Percentiles rank a stretch among this genome's conserved stretches.
Evolutionary conservation across 192 early-diverging fungal genomes (phyloP).

Genomic region (Umbelopsis sp.): DNA sequence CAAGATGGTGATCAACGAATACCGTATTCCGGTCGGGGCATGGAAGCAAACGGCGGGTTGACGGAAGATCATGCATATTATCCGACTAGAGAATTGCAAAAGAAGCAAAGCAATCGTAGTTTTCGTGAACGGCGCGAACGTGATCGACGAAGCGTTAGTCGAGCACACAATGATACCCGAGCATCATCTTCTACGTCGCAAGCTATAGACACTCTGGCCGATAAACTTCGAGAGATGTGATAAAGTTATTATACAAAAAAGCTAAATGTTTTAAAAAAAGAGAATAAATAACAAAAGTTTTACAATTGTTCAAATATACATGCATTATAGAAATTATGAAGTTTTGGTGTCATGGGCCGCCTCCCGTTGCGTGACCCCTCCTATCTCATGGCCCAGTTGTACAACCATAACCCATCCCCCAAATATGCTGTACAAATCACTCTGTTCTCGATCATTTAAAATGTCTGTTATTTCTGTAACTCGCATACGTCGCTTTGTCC

Average conservation of each 20-base stretch:
- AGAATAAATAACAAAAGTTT: too few species aligned
- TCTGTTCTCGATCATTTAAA: too few species aligned
- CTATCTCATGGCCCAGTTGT: too few species aligned
- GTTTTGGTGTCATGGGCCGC: too few species aligned
- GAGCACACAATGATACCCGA: constrained; percentile 19
- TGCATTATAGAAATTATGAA: too few species aligned
- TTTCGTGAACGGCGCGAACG: constrained; percentile 41
- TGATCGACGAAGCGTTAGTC: constrained; percentile 37
- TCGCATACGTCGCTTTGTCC: too few species aligned
- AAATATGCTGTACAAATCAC: too few species aligned
- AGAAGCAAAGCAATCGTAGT: constrained; percentile 42
- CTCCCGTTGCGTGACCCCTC: too few species aligned
- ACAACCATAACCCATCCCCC: too few species aligned
- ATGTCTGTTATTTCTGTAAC: too few species aligned
- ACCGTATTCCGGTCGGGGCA: constrained; percentile 13
- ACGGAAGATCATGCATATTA: constrained; percentile 18
- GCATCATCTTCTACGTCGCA: neutral
- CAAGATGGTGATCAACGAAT: constrained; percentile 8
- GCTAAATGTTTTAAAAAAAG: too few species aligned
- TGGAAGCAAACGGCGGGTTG: neutral
- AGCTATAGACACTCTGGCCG: neutral
- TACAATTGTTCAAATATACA: too few species aligned
- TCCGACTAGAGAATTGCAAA: constrained; percentile 24
- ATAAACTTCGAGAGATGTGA: constrained; percentile 11
- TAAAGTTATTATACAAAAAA: constrained; percentile 1